Percentiles rank a stretch among this genome's conserved stretches.
These are phyloP conservation scores for Chrysoporthe cubensis DNA, from an alignment of 2,329 filamentous ascomycete genomes.

Conservation along the genomic window DNA sequence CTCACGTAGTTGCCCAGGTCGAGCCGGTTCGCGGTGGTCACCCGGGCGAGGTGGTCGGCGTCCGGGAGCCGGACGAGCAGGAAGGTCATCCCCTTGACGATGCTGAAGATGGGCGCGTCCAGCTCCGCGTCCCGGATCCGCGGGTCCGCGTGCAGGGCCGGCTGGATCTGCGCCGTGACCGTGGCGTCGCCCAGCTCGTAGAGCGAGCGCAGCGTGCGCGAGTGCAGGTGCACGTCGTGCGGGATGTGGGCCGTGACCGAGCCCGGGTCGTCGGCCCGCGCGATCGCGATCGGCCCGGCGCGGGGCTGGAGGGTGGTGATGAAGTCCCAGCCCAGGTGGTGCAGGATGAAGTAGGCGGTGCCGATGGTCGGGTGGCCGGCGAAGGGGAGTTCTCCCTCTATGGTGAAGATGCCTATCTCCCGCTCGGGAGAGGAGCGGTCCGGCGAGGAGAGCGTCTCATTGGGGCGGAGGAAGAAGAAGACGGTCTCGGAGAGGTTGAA, in stretches of 20 bases:
- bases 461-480: slow-evolving; percentile 56
- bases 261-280: slow-evolving; percentile 39
- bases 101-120: slow-evolving; percentile 56
- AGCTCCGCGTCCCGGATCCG: slow-evolving; percentile 43
- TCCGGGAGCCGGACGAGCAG: slow-evolving; percentile 65
- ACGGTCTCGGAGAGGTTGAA: slow-evolving; percentile 69
- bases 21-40: slow-evolving; percentile 38
- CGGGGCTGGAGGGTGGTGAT: slow-evolving; percentile 55
- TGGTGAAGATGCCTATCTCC: slow-evolving; percentile 63
- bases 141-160: slow-evolving; percentile 38
- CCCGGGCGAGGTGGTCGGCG: slow-evolving; percentile 59
- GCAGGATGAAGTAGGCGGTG: slow-evolving; percentile 53
- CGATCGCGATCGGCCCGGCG: slow-evolving; percentile 59
- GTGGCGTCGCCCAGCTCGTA: slow-evolving; percentile 34
- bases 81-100: slow-evolving; percentile 78
- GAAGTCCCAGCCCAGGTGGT: slow-evolving; percentile 37
- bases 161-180: slow-evolving; percentile 33
- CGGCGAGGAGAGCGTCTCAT: slow-evolving; percentile 31
- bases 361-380: slow-evolving; percentile 67
- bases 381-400: slow-evolving; percentile 59
- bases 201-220: slow-evolving; percentile 42
- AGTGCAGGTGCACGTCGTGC: slow-evolving; percentile 68
- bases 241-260: slow-evolving; percentile 67
- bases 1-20: slow-evolving; percentile 34
- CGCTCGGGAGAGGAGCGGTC: slow-evolving; percentile 41